Conservation (phyloP, 169 alveolate species). For the Babesia gibsoni region DNA sequence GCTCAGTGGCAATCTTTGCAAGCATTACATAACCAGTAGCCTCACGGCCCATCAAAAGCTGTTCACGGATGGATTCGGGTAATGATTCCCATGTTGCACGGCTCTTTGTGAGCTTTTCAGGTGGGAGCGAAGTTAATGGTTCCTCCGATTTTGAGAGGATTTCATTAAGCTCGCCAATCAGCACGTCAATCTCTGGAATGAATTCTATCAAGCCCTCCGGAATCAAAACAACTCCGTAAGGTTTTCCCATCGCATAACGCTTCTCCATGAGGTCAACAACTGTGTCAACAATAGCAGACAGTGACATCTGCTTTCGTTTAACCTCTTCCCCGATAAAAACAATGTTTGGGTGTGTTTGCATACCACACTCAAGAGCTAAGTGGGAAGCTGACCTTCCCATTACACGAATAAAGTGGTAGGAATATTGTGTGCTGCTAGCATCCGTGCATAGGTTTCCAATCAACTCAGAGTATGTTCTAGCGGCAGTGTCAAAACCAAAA, state of each 20-base stretch:
- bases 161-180: slow-evolving; percentile 91
- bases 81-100: slow-evolving; percentile 78
- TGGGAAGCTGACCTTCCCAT: slow-evolving; percentile 99
- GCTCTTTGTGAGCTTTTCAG: slow-evolving; percentile 57
- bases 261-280: slow-evolving; percentile 88
- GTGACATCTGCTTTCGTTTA: slow-evolving; percentile 80
- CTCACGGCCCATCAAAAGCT: slow-evolving; percentile 95
- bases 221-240: slow-evolving; percentile 92
- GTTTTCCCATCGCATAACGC: slow-evolving; percentile 85
- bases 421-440: slow-evolving; percentile 87
- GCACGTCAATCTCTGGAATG: slow-evolving; percentile 90
- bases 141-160: slow-evolving; percentile 64
- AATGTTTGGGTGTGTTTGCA: slow-evolving; percentile 92
- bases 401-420: slow-evolving; percentile 94
- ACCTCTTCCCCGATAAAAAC: slow-evolving; percentile 95
- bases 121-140: slow-evolving; percentile 43
- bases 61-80: slow-evolving; percentile 92
- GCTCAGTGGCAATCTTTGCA: slow-evolving; percentile 98
- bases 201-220: slow-evolving; percentile 98
- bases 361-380: slow-evolving; percentile 94
- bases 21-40: slow-evolving; percentile 98
- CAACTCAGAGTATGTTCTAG: slow-evolving; percentile 91
- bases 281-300: slow-evolving; percentile 81
- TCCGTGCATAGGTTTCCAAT: slow-evolving; percentile 92
- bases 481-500: slow-evolving; percentile 99